Percentiles rank a stretch among this genome's conserved stretches.
phyloP scores from a whole-genome alignment of 306 rosid species.

The Begonia loranthoides region DNA sequence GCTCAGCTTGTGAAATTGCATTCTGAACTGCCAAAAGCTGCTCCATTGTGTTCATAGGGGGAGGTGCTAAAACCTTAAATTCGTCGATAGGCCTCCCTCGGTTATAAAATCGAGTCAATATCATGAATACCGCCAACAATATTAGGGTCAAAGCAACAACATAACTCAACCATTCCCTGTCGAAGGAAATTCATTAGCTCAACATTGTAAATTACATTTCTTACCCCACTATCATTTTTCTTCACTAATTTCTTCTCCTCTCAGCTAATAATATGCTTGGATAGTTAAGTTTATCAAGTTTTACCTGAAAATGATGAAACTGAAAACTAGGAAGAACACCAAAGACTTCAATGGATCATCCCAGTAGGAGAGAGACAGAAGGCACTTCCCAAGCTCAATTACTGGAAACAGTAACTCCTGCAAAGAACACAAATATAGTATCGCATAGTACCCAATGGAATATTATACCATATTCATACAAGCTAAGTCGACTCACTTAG shows the following conservation, averaged over 20 bases:
- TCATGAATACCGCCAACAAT: constrained; percentile 46
- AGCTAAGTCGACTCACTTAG: constrained; percentile 5
- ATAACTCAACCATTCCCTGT: constrained; percentile 87
- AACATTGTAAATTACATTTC: too few species aligned
- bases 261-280: too few species aligned
- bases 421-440: constrained; percentile 22
- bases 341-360: constrained; percentile 54
- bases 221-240: too few species aligned
- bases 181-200: background rate
- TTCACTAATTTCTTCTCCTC: too few species aligned
- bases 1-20: constrained; percentile 62
- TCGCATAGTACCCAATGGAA: too few species aligned
- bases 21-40: constrained; percentile 80
- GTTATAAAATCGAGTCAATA: constrained; percentile 17
- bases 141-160: constrained; percentile 47
- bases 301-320: constrained; percentile 65
- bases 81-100: constrained; percentile 28
- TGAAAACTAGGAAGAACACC: constrained; percentile 38
- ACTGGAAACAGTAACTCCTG: constrained; percentile 74
- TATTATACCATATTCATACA: constrained; percentile 2
- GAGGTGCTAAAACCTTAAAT: constrained; percentile 53
- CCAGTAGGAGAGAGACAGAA: constrained; percentile 57
- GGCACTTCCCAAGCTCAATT: constrained; percentile 31
- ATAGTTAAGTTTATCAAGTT: too few species aligned
- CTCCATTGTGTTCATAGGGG: constrained; percentile 70